A percentile compares a stretch with the other conserved stretches of the same genome.
Conservation (phyloP, 192 early-diverging fungal genomes). For the Mortierella alpina region DNA sequence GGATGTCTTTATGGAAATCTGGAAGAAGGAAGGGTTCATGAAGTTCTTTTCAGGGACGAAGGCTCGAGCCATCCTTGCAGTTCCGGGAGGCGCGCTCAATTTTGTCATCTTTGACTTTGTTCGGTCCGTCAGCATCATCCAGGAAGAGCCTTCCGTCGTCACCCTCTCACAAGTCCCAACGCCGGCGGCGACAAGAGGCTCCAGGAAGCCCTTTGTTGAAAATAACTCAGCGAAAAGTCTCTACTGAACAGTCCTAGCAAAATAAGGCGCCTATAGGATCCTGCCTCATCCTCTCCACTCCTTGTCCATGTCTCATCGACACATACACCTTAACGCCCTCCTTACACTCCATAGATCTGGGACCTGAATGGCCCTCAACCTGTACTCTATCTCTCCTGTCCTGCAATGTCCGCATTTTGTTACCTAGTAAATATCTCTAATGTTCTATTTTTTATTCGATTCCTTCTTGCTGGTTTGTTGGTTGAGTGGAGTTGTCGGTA, state of each 20-base stretch:
- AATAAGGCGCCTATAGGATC: too few relatives aligned
- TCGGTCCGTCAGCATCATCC: slow-evolving; percentile 26
- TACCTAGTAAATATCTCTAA: not conserved
- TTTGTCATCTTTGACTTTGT: slow-evolving; percentile 60
- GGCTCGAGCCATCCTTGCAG: slow-evolving; percentile 39
- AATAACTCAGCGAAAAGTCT: not conserved
- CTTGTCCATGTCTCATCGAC: too few relatives aligned
- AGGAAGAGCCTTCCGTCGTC: slow-evolving; percentile 1
- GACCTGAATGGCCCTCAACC: too few relatives aligned
- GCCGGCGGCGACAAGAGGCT: not conserved
- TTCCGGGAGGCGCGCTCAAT: slow-evolving; percentile 56
- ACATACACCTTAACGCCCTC: too few relatives aligned
- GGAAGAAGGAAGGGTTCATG: slow-evolving; percentile 46
- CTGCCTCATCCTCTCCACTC: not conserved
- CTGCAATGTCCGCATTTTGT: too few relatives aligned
- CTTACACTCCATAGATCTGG: too few relatives aligned
- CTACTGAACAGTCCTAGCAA: not conserved
- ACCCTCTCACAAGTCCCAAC: not conserved
- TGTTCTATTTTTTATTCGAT: not conserved
- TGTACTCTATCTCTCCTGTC: too few relatives aligned
- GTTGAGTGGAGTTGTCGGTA: not conserved
- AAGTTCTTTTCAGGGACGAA: slow-evolving; percentile 52
- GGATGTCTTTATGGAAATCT: slow-evolving; percentile 52
- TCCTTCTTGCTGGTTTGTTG: not conserved
- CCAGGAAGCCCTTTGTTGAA: slow-evolving; percentile 12